Percentiles rank a stretch among this genome's conserved stretches.
Evolutionary conservation across 2,329 filamentous ascomycete genomes (phyloP).

Genomic region (Cytospora piceicola): DNA sequence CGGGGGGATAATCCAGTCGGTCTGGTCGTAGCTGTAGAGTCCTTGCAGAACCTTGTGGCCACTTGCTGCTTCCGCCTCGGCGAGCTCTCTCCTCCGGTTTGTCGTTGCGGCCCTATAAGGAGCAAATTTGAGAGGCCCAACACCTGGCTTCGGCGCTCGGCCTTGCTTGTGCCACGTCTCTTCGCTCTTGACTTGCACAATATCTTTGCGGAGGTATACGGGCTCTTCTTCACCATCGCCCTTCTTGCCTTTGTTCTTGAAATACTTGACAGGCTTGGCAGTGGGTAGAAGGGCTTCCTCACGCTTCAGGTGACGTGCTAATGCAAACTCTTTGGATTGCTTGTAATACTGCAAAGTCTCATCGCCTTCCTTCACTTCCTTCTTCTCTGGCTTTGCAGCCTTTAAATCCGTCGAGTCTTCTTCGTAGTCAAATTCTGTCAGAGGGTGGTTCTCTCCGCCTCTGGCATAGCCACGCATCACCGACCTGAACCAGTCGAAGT

Average conservation of each 20-base stretch:
- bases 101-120: slow-evolving; percentile 90
- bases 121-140: slow-evolving; percentile 80
- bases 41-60: slow-evolving; percentile 87
- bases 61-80: slow-evolving; percentile 77
- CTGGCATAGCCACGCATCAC: slow-evolving; percentile 74
- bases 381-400: slow-evolving; percentile 72
- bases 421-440: slow-evolving; percentile 74
- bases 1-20: slow-evolving; percentile 91
- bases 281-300: slow-evolving; percentile 82
- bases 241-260: slow-evolving; percentile 75
- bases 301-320: slow-evolving; percentile 84
- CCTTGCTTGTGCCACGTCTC: slow-evolving; percentile 99
- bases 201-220: slow-evolving; percentile 78
- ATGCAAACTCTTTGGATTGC: slow-evolving; percentile 79
- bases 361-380: slow-evolving; percentile 72
- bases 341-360: slow-evolving; percentile 91
- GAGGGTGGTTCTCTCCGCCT: slow-evolving; percentile 51
- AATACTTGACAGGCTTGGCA: slow-evolving; percentile 72
- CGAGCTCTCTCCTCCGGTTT: slow-evolving; percentile 84
- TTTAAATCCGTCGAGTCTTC: slow-evolving; percentile 81
- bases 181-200: slow-evolving; percentile 83
- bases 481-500: slow-evolving; percentile 86
- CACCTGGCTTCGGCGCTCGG: slow-evolving; percentile 70
- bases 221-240: slow-evolving; percentile 73
- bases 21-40: slow-evolving; percentile 81